phyloP scores from a whole-genome alignment of 441 rosid species.

The Erodium texanum region DNA sequence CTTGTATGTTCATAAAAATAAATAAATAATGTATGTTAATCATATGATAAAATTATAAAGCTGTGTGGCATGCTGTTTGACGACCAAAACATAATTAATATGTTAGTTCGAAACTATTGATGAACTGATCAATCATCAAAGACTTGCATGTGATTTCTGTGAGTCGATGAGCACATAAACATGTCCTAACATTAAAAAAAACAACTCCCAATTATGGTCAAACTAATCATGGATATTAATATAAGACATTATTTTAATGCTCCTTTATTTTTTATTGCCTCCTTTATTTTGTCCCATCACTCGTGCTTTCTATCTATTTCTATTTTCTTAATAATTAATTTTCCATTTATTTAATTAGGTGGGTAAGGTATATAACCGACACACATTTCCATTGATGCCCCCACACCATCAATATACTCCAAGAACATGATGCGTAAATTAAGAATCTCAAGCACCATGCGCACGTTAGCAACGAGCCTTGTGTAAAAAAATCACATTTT shows the following conservation, averaged over 20 bases:
- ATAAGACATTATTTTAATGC: constrained; percentile 23
- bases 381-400: constrained; percentile 21
- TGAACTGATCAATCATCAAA: background rate
- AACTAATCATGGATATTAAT: constrained; percentile 26
- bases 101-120: background rate
- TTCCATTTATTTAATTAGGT: constrained; percentile 15
- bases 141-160: constrained; percentile 6
- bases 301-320: background rate
- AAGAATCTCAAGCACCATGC: constrained; percentile 15
- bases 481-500: constrained; percentile 12
- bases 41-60: background rate
- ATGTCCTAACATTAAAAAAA: background rate
- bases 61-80: background rate
- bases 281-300: constrained; percentile 11
- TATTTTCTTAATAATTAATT: constrained; percentile 9
- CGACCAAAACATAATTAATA: background rate
- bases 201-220: constrained; percentile 20
- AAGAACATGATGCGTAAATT: constrained; percentile 5
- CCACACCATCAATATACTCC: constrained; percentile 17
- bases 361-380: constrained; percentile 39
- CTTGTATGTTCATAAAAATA: too few species aligned
- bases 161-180: constrained; percentile 1
- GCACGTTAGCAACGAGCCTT: constrained; percentile 18
- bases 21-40: background rate
- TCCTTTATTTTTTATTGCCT: constrained; percentile 7